phyloP scores from a whole-genome alignment of 495 filamentous ascomycete species.

The Aspergillus leporis region DNA sequence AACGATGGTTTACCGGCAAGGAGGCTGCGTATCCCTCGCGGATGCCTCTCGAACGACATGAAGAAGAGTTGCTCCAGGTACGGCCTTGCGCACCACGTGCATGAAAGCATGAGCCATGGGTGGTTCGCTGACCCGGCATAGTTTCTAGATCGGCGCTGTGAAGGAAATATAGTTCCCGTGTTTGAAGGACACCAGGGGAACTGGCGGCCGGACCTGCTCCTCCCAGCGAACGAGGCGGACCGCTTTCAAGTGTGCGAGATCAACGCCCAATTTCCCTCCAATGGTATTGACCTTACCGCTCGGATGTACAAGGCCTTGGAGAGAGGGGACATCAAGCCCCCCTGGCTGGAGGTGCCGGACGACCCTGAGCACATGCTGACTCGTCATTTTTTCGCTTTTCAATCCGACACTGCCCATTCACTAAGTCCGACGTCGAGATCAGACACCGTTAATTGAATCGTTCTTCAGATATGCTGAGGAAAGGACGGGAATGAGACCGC shows the following conservation, averaged over 20 bases:
- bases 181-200: constrained; percentile 1
- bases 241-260: constrained; percentile 4
- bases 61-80: constrained; percentile 6
- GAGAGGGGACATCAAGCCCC: too few relatives aligned
- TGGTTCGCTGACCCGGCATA: background rate
- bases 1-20: constrained; percentile 5
- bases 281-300: background rate
- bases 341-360: background rate
- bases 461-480: background rate
- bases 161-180: constrained; percentile 1
- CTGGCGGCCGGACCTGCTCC: background rate
- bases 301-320: background rate
- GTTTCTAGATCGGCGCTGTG: constrained; percentile 2
- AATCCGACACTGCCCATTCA: background rate
- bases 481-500: background rate
- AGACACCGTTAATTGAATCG: background rate
- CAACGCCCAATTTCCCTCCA: constrained; percentile 3
- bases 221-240: background rate
- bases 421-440: background rate
- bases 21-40: constrained; percentile 4
- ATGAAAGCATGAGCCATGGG: too few relatives aligned
- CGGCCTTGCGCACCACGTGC: background rate
- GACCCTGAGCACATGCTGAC: background rate
- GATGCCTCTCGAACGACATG: constrained; percentile 6
- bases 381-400: background rate